A percentile compares a stretch with the other conserved stretches of the same genome.
phyloP scores from a whole-genome alignment of 2,329 filamentous ascomycete species.

The Sporothrix variecibatus region DNA sequence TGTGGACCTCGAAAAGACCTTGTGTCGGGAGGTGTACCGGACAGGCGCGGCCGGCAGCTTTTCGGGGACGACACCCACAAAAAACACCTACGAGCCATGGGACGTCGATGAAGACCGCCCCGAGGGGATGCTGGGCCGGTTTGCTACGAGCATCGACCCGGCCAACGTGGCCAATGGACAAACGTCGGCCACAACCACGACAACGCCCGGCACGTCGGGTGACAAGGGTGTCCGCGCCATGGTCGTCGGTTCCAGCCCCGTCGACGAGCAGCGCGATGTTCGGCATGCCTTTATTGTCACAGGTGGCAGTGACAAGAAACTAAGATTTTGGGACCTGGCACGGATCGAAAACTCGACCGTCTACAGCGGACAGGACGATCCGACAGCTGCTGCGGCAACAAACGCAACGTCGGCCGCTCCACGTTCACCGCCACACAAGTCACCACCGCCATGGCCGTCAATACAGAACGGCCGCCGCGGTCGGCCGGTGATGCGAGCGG shows the following conservation, averaged over 20 bases:
- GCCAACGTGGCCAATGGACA: constrained; percentile 43
- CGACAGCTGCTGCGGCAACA: not conserved
- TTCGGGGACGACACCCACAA: constrained; percentile 48
- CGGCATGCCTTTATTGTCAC: constrained; percentile 84
- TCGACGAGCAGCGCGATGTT: constrained; percentile 63
- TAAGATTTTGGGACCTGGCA: constrained; percentile 90
- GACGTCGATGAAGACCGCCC: constrained; percentile 87
- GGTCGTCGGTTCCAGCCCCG: constrained; percentile 55
- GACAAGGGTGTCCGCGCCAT: constrained; percentile 76
- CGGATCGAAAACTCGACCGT: constrained; percentile 76
- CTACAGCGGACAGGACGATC: constrained; percentile 78
- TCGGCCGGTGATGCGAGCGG: constrained; percentile 36
- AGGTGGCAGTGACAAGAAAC: constrained; percentile 83
- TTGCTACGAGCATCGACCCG: constrained; percentile 73
- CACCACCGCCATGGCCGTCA: constrained; percentile 63
- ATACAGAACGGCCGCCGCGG: constrained; percentile 61
- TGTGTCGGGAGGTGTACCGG: constrained; percentile 87
- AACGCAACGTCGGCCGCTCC: constrained; percentile 54
- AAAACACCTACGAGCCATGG: constrained; percentile 73
- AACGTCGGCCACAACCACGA: not conserved
- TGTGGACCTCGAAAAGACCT: constrained; percentile 90
- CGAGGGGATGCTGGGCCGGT: constrained; percentile 83
- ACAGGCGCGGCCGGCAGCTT: constrained; percentile 44
- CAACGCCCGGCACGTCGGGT: constrained; percentile 42
- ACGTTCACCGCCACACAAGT: constrained; percentile 68